Conservation (phyloP, 2,329 filamentous ascomycete genomes). For the Scytalidium sp. region DNA sequence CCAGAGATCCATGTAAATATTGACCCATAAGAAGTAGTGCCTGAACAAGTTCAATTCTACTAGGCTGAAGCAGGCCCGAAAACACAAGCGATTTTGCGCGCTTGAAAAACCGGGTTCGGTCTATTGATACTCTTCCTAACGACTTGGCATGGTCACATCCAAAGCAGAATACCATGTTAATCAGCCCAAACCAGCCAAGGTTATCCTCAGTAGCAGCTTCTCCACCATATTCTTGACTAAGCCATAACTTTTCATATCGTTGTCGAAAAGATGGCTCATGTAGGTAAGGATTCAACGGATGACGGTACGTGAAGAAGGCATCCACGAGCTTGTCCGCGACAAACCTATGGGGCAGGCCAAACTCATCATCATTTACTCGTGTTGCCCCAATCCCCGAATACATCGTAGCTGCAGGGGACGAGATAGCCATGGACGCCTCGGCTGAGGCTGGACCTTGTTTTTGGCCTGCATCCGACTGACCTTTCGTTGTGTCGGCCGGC, state of each 20-base stretch:
- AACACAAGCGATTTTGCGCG: not conserved
- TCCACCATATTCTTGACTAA: no score
- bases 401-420: not conserved
- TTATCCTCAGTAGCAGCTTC: not conserved
- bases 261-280: constrained; percentile 15
- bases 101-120: not conserved
- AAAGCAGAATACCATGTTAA: not conserved
- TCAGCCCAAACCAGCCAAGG: not conserved
- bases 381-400: not conserved
- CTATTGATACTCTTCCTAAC: not conserved
- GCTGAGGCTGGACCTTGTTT: not conserved
- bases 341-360: not conserved
- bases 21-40: constrained; percentile 2
- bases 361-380: not conserved
- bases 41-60: not conserved
- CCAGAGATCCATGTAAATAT: constrained; percentile 26
- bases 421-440: not conserved
- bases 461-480: not conserved
- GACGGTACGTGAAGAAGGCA: constrained; percentile 15
- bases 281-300: constrained; percentile 15
- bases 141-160: not conserved
- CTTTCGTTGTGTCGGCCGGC: not conserved
- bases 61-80: not conserved
- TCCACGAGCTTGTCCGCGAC: constrained; percentile 4
- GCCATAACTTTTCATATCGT: constrained; percentile 7